Evolutionary conservation across 2,329 filamentous ascomycete genomes (phyloP).

Genomic region (Paramyrothecium roridum): DNA sequence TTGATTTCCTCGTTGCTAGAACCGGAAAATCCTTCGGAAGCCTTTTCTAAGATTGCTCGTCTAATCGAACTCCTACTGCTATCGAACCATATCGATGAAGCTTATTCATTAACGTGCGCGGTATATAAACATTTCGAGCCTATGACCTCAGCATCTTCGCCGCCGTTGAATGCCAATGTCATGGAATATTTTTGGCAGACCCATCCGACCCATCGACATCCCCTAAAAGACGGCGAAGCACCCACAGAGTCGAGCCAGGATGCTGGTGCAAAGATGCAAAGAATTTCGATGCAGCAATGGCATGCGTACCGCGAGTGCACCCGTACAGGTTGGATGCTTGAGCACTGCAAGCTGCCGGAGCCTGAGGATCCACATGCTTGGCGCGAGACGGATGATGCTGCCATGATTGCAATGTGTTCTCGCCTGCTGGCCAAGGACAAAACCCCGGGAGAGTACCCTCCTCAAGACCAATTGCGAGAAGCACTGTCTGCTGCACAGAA

Average conservation of each 20-base stretch:
- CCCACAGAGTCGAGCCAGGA: background rate
- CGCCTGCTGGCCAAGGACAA: constrained; percentile 5
- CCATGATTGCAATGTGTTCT: constrained; percentile 4
- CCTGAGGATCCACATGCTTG: constrained; percentile 1
- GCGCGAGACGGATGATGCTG: constrained; percentile 3
- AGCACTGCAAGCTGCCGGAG: constrained; percentile 4
- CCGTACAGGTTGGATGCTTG: constrained; percentile 5
- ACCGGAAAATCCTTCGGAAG: background rate
- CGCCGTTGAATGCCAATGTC: background rate
- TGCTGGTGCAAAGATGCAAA: background rate
- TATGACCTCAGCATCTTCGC: background rate
- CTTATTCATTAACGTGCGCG: background rate
- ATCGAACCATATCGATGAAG: background rate
- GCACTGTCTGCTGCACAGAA: background rate
- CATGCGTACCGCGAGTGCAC: constrained; percentile 3
- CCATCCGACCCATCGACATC: background rate
- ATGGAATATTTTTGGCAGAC: background rate
- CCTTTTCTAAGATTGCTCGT: background rate
- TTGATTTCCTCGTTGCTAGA: background rate
- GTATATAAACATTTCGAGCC: background rate
- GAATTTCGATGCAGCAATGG: background rate
- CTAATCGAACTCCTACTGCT: background rate
- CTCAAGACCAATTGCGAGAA: background rate
- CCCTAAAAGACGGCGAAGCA: background rate
- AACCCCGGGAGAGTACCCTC: constrained; percentile 1